Percentiles rank a stretch among this genome's conserved stretches.
phyloP scores from a whole-genome alignment of 1,284 basidiomycete species.

The Trametes hirsuta region DNA sequence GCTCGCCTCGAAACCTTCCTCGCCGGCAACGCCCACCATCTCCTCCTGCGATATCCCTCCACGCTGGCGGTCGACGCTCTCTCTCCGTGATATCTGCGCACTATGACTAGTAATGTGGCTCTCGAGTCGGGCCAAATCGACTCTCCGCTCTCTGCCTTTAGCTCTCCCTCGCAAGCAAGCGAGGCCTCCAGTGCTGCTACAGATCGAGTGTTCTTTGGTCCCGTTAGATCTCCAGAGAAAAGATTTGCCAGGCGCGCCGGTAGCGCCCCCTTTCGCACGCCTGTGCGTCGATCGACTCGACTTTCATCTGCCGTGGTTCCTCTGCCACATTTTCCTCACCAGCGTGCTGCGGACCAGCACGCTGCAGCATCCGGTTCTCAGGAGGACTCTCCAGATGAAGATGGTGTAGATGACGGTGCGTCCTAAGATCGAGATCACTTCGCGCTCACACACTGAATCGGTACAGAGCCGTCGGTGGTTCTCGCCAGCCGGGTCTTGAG shows the following conservation, averaged over 20 bases:
- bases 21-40: slow-evolving; percentile 2
- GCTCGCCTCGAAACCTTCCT: neutral
- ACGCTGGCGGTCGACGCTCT: slow-evolving; percentile 4
- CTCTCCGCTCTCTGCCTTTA: slow-evolving; percentile 22
- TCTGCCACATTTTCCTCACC: slow-evolving; percentile 36
- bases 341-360: slow-evolving; percentile 26
- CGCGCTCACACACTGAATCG: neutral
- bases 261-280: slow-evolving; percentile 38
- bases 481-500: slow-evolving; percentile 65
- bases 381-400: slow-evolving; percentile 28
- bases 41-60: slow-evolving; percentile 11
- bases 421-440: neutral
- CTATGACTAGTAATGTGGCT: slow-evolving; percentile 21
- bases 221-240: slow-evolving; percentile 59
- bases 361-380: slow-evolving; percentile 22
- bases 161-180: slow-evolving; percentile 26
- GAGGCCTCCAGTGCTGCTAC: slow-evolving; percentile 29
- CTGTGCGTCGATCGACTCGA: slow-evolving; percentile 55
- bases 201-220: slow-evolving; percentile 53
- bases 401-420: slow-evolving; percentile 37
- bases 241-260: slow-evolving; percentile 41
- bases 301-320: slow-evolving; percentile 41
- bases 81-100: slow-evolving; percentile 2
- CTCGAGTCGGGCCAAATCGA: slow-evolving; percentile 12
- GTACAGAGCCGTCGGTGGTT: slow-evolving; percentile 64